Evolutionary conservation across 371 early-diverging fungal species (phyloP), one percentile per base, ranked within the genome.

Genomic region (Coemansia sp.): DNA sequence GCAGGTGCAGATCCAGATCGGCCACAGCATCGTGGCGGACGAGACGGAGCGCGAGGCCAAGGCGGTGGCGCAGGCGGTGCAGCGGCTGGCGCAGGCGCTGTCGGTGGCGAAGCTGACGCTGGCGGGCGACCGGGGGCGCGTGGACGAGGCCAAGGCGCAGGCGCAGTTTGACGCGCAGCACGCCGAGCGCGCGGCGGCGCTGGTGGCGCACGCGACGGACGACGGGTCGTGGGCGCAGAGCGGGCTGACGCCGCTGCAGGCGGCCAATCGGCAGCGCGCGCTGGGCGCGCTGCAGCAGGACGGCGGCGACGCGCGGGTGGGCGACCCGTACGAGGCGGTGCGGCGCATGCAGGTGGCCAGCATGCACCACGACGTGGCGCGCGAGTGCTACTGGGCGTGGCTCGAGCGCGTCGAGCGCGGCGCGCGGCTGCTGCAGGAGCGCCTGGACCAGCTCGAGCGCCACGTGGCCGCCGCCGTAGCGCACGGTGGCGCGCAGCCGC

Each of bases 321-420:
- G 55, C 9, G 74, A 78, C 13, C 64, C 77, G 16, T 56, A 41
- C 13, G 78, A 78, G 61, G 76, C 67, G 0, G 64, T 74, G 38
- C 48, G 78, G n/a, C 62, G 78, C 9, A 77, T 78, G 26, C 78
- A 78, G 57, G 52, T 71, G 7, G 65, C 70, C 51, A 61, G 71
- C 38, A 56, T 78, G 42, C 53, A 78, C 63, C 57, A 68, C 16
- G 57, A 66, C n/a, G 63, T 66, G 1, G 66, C 78, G 26, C 59
- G 63, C 50, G 78, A 78, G 41, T 78, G 63, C 61, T 78, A 65
- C 59, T 78, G 78, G 79, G 64, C 62, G 43, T 78, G 78, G 78
- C 41, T 78, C 32, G 11, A 55, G 26, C 63, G 66, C 30, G 67
- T 59, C n/a, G 78, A 78, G 62, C 26, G 57, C 1, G 49, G 62